Conservation (phyloP, 1,284 basidiomycete species). For the Phylloboletellus chloephorus region DNA sequence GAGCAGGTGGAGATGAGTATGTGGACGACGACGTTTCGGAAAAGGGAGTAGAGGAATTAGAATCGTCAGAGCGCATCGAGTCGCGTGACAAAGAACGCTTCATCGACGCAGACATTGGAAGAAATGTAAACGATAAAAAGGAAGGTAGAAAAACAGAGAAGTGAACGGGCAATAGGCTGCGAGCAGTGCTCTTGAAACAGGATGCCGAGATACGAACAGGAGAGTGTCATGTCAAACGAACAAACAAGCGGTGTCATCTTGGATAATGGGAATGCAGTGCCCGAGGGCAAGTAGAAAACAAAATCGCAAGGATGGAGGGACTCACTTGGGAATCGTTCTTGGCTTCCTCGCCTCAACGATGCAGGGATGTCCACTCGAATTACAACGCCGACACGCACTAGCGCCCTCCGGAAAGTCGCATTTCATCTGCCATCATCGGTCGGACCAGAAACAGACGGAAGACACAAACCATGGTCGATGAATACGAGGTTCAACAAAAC, state of each 20-base stretch:
- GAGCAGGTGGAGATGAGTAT: slow-evolving; percentile 24
- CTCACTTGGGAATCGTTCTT: slow-evolving; percentile 72
- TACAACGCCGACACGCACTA: slow-evolving; percentile 69
- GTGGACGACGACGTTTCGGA: slow-evolving; percentile 29
- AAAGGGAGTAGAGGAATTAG: slow-evolving; percentile 18
- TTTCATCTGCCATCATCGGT: slow-evolving; percentile 58
- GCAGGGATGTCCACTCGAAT: slow-evolving; percentile 61
- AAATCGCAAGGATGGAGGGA: slow-evolving; percentile 30
- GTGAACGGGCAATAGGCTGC: no score
- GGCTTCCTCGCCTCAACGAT: slow-evolving; percentile 76
- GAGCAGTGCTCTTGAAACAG: slow-evolving; percentile 12
- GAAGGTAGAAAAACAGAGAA: no score
- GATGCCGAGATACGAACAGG: no score
- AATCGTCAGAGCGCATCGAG: slow-evolving; percentile 21
- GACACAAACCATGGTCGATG: slow-evolving; percentile 10
- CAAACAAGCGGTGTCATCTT: no score
- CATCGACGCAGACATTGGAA: slow-evolving; percentile 8
- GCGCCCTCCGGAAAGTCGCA: slow-evolving; percentile 67
- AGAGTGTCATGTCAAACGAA: no score
- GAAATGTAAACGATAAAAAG: neutral
- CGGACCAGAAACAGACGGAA: slow-evolving; percentile 12
- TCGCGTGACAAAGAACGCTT: slow-evolving; percentile 19
- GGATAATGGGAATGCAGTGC: slow-evolving; percentile 25
- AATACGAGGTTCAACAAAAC: slow-evolving; percentile 7
- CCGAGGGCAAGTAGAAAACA: slow-evolving; percentile 4